Conservation (phyloP, 371 early-diverging fungal genomes). For the Mucor plumbeus region DNA sequence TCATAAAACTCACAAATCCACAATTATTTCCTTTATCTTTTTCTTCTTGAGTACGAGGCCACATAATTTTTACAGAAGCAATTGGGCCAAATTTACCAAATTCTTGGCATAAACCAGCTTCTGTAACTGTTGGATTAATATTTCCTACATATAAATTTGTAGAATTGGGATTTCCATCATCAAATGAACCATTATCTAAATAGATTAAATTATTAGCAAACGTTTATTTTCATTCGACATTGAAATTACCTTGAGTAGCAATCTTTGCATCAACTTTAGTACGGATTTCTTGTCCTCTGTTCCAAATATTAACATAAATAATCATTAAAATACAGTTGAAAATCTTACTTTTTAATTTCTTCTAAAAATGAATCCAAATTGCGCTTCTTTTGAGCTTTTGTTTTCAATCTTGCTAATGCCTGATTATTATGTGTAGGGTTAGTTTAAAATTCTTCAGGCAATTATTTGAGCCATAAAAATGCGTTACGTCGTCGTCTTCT, state of each 20-base stretch:
- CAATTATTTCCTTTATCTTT: constrained; percentile 78
- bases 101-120: constrained; percentile 61
- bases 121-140: constrained; percentile 63
- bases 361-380: constrained; percentile 86
- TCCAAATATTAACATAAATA: too few species aligned
- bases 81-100: constrained; percentile 90
- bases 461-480: neutral
- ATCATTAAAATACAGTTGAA: too few species aligned
- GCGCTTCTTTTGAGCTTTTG: constrained; percentile 69
- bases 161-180: constrained; percentile 78
- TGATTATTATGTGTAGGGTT: constrained; percentile 11
- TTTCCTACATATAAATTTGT: constrained; percentile 93
- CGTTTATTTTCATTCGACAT: neutral
- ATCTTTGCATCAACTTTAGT: constrained; percentile 5
- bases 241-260: neutral
- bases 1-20: constrained; percentile 94
- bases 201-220: neutral
- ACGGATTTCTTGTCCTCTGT: constrained; percentile 12
- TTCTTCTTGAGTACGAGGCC: constrained; percentile 91
- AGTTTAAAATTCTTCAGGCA: neutral
- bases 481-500: constrained; percentile 42
- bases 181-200: constrained; percentile 57
- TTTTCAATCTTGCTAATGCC: constrained; percentile 31
- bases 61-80: constrained; percentile 95
- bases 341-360: constrained; percentile 73